A percentile compares a stretch with the other conserved stretches of the same genome.
Conservation (phyloP, 768 basidiomycete species). For the Cytidiella melzeri region DNA sequence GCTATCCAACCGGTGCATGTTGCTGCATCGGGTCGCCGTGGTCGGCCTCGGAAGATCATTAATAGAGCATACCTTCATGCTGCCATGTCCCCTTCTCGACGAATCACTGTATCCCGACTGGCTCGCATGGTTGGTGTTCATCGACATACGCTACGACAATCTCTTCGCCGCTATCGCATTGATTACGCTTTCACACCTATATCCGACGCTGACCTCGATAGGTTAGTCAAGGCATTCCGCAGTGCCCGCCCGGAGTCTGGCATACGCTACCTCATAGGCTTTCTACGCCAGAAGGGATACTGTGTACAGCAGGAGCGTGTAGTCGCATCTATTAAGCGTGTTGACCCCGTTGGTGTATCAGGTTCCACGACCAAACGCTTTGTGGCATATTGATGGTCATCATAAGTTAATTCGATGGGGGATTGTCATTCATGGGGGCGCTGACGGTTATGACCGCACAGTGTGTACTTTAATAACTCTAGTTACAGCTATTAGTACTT, state of each 20-base stretch:
- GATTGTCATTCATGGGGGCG: conserved; percentile 16
- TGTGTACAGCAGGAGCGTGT: conserved; percentile 22
- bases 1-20: neutral
- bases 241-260: conserved; percentile 22
- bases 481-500: neutral
- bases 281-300: conserved; percentile 21
- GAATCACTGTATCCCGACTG: neutral
- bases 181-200: neutral
- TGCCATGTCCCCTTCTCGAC: neutral
- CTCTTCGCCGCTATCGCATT: neutral
- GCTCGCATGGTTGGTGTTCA: neutral
- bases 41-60: neutral
- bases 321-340: conserved; percentile 21
- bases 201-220: conserved; percentile 1
- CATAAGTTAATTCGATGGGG: conserved; percentile 20
- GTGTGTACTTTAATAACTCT: conserved; percentile 14
- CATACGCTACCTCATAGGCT: conserved; percentile 23
- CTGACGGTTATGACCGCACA: conserved; percentile 34
- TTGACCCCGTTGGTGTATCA: conserved; percentile 26
- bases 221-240: neutral
- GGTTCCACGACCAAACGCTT: conserved; percentile 13
- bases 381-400: conserved; percentile 22
- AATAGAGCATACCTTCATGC: neutral
- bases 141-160: neutral
- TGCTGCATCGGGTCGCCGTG: neutral